Evolutionary conservation across 108 stramenopile species (phyloP), one percentile per base, ranked within the genome.

Genomic region (Skeletonema marinoi): DNA sequence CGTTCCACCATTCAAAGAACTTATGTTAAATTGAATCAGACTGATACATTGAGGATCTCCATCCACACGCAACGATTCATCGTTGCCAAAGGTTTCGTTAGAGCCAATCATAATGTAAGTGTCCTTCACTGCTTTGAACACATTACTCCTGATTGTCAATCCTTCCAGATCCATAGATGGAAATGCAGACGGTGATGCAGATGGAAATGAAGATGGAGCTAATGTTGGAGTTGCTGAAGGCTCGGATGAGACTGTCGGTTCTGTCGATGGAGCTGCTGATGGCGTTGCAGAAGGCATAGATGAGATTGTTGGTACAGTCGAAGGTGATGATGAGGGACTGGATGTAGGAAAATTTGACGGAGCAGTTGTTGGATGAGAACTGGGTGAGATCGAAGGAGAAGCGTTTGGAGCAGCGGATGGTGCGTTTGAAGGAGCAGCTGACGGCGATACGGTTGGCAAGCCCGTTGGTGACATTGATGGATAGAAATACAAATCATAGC

Each of bases 11-110:
- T 51, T 54, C 39, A 75, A 66, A 21, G 41, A 46, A 3, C 66
- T 63, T 21, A 79, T 56, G 58, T 81, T 70, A 51, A 81, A 81
- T 30, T 70, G 16, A 7, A 81, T 13, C 29, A 81, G 41, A 3
- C 69, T 35, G 6, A 75, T 41, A 2, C 69, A 63, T 31, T 70
- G 65, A 0, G 77, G 77, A 46, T 38, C 17, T 32, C 69, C 77
- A 39, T 77, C 77, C 51, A 77, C 77, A 51, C 70, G 61, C 60
- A 77, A 39, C 29, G 4, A 41, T 35, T 44, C 35, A 60, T 30
- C 36, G n/a, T 32, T 25, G n/a, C 59, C 39, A 50, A 39, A 36
- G 0, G 31, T 35, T 19, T 66, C n/a, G 30, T 66, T 65, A 30
- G 54, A 58, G 3, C 66, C 66, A 19, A 59, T 41, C 13, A 59